These are phyloP conservation scores for Globisporangium irregulare DNA, from an alignment of 352 stramenopile genomes.

Conservation along the genomic window DNA sequence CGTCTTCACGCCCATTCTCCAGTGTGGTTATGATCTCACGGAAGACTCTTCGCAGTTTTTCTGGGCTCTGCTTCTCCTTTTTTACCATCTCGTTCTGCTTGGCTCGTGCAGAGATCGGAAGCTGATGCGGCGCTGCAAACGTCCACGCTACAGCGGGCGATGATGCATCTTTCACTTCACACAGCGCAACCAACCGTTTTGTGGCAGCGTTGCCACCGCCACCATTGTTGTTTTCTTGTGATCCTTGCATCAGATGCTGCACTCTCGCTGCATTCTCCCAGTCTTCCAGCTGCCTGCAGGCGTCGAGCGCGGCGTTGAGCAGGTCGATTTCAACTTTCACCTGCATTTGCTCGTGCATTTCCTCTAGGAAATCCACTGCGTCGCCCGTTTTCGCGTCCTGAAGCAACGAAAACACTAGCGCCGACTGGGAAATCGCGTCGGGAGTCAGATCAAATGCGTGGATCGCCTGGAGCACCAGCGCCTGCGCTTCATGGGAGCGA, in stretches of 20 bases:
- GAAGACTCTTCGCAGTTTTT: not conserved
- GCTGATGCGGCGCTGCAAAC: not conserved
- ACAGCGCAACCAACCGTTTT: conserved; percentile 6
- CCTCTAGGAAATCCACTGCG: conserved; percentile 29
- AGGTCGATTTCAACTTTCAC: conserved; percentile 9
- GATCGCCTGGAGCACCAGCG: conserved; percentile 22
- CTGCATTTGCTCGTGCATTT: conserved; percentile 2
- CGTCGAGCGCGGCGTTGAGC: conserved; percentile 46
- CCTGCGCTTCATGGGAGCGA: conserved; percentile 35
- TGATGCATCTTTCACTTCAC: conserved; percentile 4
- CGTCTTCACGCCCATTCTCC: not conserved
- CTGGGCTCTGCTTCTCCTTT: conserved; percentile 8
- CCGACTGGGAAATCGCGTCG: conserved; percentile 42
- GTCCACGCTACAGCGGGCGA: conserved; percentile 13
- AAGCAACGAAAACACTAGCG: conserved; percentile 44
- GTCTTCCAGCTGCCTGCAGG: conserved; percentile 34
- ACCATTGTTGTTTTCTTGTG: conserved; percentile 5
- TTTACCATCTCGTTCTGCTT: conserved; percentile 17
- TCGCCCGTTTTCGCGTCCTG: conserved; percentile 25
- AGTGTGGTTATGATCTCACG: not conserved
- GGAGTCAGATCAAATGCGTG: conserved; percentile 35
- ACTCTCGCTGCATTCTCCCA: conserved; percentile 35
- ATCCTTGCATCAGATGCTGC: not conserved
- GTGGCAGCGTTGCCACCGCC: not conserved
- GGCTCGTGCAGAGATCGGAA: conserved; percentile 11